Evolutionary conservation across 345 rosid genomes (phyloP).

Genomic region (Brassica rapa): DNA sequence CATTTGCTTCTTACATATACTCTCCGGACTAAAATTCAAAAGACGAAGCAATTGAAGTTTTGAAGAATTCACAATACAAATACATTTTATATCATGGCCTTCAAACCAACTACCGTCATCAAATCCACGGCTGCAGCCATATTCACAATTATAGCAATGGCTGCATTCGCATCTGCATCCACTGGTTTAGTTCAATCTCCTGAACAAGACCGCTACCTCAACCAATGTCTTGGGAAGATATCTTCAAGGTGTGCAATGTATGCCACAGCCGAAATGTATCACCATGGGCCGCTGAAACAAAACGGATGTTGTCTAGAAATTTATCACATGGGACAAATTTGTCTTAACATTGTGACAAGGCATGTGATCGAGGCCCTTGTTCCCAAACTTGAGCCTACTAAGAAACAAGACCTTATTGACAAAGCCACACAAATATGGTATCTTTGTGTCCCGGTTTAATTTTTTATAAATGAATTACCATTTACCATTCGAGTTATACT

Average conservation of each 20-base stretch:
- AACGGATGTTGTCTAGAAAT: conserved; percentile 30
- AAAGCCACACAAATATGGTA: conserved; percentile 23
- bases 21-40: background rate
- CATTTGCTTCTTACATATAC: background rate
- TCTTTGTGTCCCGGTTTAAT: conserved; percentile 36
- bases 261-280: conserved; percentile 21
- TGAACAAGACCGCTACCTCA: conserved; percentile 1
- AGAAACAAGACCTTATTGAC: background rate
- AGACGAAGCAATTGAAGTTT: background rate
- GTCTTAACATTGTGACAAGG: conserved; percentile 23
- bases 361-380: conserved; percentile 1
- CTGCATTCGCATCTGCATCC: conserved; percentile 12
- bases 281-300: conserved; percentile 29
- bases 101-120: background rate
- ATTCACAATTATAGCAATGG: background rate
- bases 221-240: conserved; percentile 24
- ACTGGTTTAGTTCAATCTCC: conserved; percentile 18
- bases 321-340: conserved; percentile 31
- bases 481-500: background rate
- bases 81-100: background rate
- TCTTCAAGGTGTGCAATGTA: conserved; percentile 39
- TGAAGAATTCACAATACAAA: conserved; percentile 3
- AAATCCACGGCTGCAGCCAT: conserved; percentile 15
- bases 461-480: background rate
- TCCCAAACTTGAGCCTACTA: conserved; percentile 12